Evolutionary conservation across 2,329 filamentous ascomycete genomes (phyloP).

Genomic region (Colletotrichum brevisporum): DNA sequence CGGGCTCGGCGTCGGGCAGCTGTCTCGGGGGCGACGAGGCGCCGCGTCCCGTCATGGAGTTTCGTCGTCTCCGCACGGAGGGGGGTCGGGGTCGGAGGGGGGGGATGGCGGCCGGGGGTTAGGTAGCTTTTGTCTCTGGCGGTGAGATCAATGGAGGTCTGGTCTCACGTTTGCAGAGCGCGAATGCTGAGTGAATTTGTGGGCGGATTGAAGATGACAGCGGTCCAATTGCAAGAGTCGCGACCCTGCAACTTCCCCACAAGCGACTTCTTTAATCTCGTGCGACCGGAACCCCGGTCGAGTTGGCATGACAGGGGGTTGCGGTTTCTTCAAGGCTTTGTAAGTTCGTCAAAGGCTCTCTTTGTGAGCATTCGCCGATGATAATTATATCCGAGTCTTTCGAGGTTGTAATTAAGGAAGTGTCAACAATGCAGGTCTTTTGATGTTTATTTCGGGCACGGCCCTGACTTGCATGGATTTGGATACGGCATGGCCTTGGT

Average conservation of each 20-base stretch:
- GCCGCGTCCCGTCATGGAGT: slow-evolving; percentile 15
- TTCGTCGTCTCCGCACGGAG: too few relatives aligned
- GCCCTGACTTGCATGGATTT: too few relatives aligned
- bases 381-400: too few relatives aligned
- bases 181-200: not conserved
- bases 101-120: not conserved
- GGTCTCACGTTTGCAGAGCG: too few relatives aligned
- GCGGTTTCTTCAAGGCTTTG: not conserved
- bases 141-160: too few relatives aligned
- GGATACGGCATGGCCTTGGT: too few relatives aligned
- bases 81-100: not conserved
- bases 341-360: not conserved
- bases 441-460: too few relatives aligned
- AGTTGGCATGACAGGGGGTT: not conserved
- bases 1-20: slow-evolving; percentile 24
- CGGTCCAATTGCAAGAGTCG: not conserved
- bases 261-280: not conserved
- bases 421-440: too few relatives aligned
- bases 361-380: not conserved
- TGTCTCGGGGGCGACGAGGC: slow-evolving; percentile 32
- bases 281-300: not conserved
- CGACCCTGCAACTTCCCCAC: not conserved
- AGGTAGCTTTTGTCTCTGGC: not conserved
- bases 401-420: too few relatives aligned
- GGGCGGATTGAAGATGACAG: not conserved